Base-by-base conservation (phyloP, 139 green algal genomes). In the Tetradesmus obliquus region DNA sequence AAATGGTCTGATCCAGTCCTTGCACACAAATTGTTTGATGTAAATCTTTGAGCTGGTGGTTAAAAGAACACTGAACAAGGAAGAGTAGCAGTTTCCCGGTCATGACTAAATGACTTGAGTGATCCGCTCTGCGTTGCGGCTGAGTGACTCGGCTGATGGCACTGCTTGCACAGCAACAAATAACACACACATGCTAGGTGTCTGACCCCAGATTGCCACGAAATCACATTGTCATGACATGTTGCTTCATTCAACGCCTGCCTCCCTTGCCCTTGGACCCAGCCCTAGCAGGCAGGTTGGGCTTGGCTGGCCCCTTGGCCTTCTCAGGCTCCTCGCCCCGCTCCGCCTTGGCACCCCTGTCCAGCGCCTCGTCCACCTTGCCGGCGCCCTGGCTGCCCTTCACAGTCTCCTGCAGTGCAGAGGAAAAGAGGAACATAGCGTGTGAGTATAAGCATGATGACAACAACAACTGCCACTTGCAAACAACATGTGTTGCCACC, bases 281-380 rank as follows among this genome's bases (percentile, higher is more conserved):
- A 12, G 86, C 66, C 54, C 86, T 83, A 15, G 71, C 54, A 55
- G 86, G 86, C 71, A 90, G 71, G 19, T 83, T 54, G 3, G 86
- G 86, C 71, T 83, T 83, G 5, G 69, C 86, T 54, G 86, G 53
- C 17, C 51, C 86, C 86, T 90, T 90, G 69, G 20, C 86, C n/a
- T 90, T 90, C 51, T 90, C 86, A 7, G 71, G 71, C 53, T 83
- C 69, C 55, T 90, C 86, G 51, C 86, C 86, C 32, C 71, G 19
- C 20, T 90, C 86, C 5, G 86, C 86, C 86, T 90, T 90, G 45
- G 86, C 86, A 22, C 8, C 86, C 7, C 93, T 90, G 91, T 97
- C 95, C 62, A 97, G 90, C 24, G 58, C 88, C 57, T 96, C 94
- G 66, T 97, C 94, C 86, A 97, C 95, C 93, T 97, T 97, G 88